Base-by-base conservation (phyloP, 169 alveolate genomes). In the Perkinsus olseni region DNA sequence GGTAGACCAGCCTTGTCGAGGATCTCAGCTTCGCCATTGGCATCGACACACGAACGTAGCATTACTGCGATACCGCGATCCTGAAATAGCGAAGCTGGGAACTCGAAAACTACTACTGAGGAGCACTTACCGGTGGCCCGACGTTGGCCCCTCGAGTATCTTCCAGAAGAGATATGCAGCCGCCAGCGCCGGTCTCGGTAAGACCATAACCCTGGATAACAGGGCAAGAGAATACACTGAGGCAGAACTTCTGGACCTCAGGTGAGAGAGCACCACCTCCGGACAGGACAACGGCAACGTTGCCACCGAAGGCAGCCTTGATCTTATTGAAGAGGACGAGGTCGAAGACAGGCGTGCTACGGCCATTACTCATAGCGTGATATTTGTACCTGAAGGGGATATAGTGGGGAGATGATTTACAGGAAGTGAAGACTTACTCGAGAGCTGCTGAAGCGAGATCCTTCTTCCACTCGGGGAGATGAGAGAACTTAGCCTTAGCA, bases 141-240 rank as follows among this genome's bases (percentile, higher is more conserved):
- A 98, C 98, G 11, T 96, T 96, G 74, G 39, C 40, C 21, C 38
- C 39, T 4, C 93, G 28, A 0, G 96, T 92, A 82, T 96, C 98
- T 34, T 92, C 92, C 20, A 93, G 74, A 92, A 95, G 95, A 38
- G 96, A 93, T 90, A 95, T 62, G 62, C 95, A 94, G 0, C 95
- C 93, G 0, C 97, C 96, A 0, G 97, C 98, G 4, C 96, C 93
- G 82, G 95, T 93, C 96, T 98, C 99, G 34, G 98, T 97, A 94
- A 97, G 96, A 6, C 98, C 99, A 93, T 98, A 98, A 20, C 97
- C 98, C 91, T 98, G 98, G 31, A 94, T 74, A 62, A 97, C 93
- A 13, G 93, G 74, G 36, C 97, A 94, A 0, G 96, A 91, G 74
- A 94, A 95, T 82, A 96, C 93, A 92, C 95, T 96, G 24, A 97